Evolutionary conservation across 2,329 filamentous ascomycete species (phyloP), one percentile per base, ranked within the genome.

Genomic region (Calonectria hawksworthii): DNA sequence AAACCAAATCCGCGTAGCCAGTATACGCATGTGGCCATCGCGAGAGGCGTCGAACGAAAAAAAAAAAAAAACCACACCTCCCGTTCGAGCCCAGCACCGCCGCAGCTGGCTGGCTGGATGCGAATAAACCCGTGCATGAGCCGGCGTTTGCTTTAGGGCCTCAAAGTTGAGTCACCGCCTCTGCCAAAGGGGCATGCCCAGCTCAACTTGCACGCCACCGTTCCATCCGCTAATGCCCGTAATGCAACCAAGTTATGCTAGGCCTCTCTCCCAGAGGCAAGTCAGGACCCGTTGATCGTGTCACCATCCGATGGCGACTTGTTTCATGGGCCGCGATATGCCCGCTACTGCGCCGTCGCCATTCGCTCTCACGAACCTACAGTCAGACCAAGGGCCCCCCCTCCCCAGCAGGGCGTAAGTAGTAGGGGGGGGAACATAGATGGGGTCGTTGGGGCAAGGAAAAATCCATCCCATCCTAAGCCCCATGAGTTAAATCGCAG

Each of bases 311-410:
- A 51, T 28, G 38, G 32, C 66, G 36, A 32, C 36, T 38, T 59
- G 66, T 73, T 73, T 73, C 71, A 73, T 65, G 65, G 65, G 47
- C 54, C 51, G 54, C 51, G 34, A 69, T 52, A 65, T 69, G 54
- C 54, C 44, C 28, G 64, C 23, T 26, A 23, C 32, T 52, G 64
- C 52, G 23, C n/a, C 34, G 26, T 68, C 56, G 56, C 28, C 47
- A 73, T 73, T 73, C 65, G 65, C 56, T 36, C 23, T 13, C 21
- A 28, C 30, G 28, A 54, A 26, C 18, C 51, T 32, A 32, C n/a
- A 67, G 30, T 67, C 41, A 41, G 56, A 14, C 64, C 64, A 51
- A 47, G 44, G 1, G n/a, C n/a, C n/a, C n/a, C n/a, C n/a, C n/a
- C 26, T 32, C 63, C 11, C 10, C 7, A n/a, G 26, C n/a, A 21